These are phyloP conservation scores for Alternaria sp. DNA, from an alignment of 2,329 filamentous ascomycete genomes.

Conservation along the genomic window DNA sequence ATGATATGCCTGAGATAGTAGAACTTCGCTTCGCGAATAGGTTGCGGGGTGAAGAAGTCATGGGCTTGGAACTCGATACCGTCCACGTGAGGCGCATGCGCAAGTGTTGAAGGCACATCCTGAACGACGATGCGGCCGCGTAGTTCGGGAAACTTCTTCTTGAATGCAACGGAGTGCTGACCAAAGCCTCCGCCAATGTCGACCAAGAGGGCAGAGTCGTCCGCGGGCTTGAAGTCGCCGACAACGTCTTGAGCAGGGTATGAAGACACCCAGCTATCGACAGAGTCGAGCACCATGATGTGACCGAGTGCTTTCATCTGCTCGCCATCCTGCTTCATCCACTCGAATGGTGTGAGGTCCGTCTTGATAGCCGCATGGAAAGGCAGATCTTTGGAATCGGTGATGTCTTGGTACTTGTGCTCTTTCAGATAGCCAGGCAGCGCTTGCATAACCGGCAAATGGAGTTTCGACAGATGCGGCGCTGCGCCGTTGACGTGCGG, in stretches of 20 bases:
- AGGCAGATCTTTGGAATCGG: slow-evolving; percentile 28
- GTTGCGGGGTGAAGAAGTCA: slow-evolving; percentile 43
- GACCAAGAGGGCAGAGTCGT: slow-evolving; percentile 31
- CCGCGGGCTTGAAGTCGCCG: slow-evolving; percentile 14
- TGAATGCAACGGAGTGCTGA: slow-evolving; percentile 31
- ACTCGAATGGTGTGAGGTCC: slow-evolving; percentile 35
- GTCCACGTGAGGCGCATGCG: slow-evolving; percentile 14
- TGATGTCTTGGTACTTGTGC: slow-evolving; percentile 34
- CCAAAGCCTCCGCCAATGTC: slow-evolving; percentile 45
- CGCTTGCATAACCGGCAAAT: slow-evolving; percentile 26
- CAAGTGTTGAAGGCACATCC: slow-evolving; percentile 33
- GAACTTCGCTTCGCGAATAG: slow-evolving; percentile 37
- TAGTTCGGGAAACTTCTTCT: slow-evolving; percentile 17
- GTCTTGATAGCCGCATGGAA: slow-evolving; percentile 37
- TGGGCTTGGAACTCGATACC: slow-evolving; percentile 38
- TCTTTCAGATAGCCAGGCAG: slow-evolving; percentile 41
- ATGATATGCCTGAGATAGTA: slow-evolving; percentile 43
- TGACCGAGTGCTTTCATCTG: slow-evolving; percentile 38
- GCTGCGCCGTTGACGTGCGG: slow-evolving; percentile 34
- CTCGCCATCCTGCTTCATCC: slow-evolving; percentile 30
- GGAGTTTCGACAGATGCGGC: slow-evolving; percentile 29
- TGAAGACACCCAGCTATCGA: slow-evolving; percentile 24
- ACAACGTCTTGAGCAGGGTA: slow-evolving; percentile 28
- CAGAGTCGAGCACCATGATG: slow-evolving; percentile 34
- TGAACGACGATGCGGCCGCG: slow-evolving; percentile 33